Conservation (phyloP, 805 yeast genomes). For the Suhomyces kilbournensis region DNA sequence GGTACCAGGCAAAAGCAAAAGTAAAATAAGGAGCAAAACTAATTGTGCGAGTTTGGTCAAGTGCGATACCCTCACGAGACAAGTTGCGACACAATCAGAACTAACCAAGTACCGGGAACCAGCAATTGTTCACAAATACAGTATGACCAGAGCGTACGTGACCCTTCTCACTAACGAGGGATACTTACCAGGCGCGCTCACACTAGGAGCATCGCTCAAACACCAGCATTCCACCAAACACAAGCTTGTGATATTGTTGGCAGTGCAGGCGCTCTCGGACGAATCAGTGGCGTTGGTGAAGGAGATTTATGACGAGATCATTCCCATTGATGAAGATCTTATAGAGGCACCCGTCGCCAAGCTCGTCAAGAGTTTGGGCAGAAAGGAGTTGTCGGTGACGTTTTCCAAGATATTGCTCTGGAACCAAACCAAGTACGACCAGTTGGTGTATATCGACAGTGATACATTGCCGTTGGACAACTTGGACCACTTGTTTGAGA, state of each 20-base stretch:
- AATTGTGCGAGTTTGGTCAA: neutral
- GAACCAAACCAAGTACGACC: conserved; percentile 20
- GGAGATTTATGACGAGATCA: conserved; percentile 23
- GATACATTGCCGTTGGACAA: conserved; percentile 24
- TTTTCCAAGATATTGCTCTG: conserved; percentile 26
- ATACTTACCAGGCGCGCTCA: conserved; percentile 37
- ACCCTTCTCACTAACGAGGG: conserved; percentile 31
- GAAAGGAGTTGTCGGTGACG: conserved; percentile 26
- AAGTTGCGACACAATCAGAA: neutral
- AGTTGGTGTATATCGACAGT: conserved; percentile 24
- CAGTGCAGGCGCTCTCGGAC: conserved; percentile 11
- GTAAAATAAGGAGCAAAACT: neutral
- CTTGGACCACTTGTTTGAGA: conserved; percentile 22
- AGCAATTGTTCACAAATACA: neutral
- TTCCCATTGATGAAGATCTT: conserved; percentile 18
- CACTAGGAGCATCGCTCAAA: conserved; percentile 24
- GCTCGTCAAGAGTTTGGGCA: conserved; percentile 20
- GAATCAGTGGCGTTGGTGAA: conserved; percentile 19
- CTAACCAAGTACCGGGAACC: neutral
- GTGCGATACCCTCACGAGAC: neutral
- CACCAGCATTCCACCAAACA: conserved; percentile 13
- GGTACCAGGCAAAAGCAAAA: neutral
- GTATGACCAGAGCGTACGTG: conserved; percentile 16
- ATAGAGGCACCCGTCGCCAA: conserved; percentile 17
- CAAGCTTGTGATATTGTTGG: conserved; percentile 19